A percentile compares a stretch with the other conserved stretches of the same genome.
Conservation (phyloP, 805 yeast species). For the Barnettozyma californica region DNA sequence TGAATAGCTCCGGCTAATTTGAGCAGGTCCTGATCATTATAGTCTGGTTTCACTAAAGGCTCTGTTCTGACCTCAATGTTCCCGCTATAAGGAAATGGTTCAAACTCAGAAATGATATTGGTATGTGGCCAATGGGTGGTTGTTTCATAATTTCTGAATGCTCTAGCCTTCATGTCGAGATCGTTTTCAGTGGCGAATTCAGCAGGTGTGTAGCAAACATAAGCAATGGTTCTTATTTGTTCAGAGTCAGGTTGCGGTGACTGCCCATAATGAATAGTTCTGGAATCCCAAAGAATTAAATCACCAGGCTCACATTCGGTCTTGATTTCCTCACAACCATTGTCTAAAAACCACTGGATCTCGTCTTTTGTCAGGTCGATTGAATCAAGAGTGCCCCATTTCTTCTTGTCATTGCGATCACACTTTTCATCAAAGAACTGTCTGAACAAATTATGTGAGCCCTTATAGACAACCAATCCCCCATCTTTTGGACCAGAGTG, state of each 20-base stretch:
- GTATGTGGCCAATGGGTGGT: conserved; percentile 27
- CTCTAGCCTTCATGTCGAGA: conserved; percentile 13
- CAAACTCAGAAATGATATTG: conserved; percentile 8
- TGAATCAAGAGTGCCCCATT: conserved; percentile 20
- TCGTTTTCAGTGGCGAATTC: conserved; percentile 25
- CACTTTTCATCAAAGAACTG: conserved; percentile 11
- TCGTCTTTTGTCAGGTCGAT: conserved; percentile 7
- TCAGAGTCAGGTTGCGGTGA: conserved; percentile 19
- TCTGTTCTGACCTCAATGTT: too few relatives aligned
- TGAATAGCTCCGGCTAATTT: too few relatives aligned
- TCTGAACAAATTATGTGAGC: conserved; percentile 24
- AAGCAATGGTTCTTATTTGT: conserved; percentile 20
- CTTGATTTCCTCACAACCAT: conserved; percentile 26
- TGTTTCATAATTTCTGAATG: conserved; percentile 19
- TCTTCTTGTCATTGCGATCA: neutral
- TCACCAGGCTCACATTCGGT: conserved; percentile 30
- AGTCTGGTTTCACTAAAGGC: too few relatives aligned
- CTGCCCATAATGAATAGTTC: conserved; percentile 18
- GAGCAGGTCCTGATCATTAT: too few relatives aligned
- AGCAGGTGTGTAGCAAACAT: conserved; percentile 25
- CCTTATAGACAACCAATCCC: conserved; percentile 27
- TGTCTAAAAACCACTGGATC: conserved; percentile 24
- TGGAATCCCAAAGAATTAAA: conserved; percentile 31
- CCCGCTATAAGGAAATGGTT: too few relatives aligned
- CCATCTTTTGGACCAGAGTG: conserved; percentile 27